These are phyloP conservation scores for Trichophyton mentagrophytes DNA, from an alignment of 2,329 filamentous ascomycete species.

Conservation along the genomic window DNA sequence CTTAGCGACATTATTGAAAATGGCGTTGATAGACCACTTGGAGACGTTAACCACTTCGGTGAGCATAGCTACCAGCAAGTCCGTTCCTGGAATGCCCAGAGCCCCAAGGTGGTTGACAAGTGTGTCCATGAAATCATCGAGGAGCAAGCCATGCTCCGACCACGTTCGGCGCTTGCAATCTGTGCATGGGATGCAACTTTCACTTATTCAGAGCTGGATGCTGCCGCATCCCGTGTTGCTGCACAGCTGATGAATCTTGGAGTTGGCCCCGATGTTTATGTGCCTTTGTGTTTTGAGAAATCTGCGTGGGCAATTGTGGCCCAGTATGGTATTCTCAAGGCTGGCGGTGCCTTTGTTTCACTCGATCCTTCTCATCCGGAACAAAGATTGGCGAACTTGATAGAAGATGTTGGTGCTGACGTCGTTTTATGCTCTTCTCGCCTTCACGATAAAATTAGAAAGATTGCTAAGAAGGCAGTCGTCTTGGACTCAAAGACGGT, in stretches of 20 bases:
- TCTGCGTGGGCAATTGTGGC: conserved; percentile 33
- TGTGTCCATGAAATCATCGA: conserved; percentile 28
- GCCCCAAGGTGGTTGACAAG: conserved; percentile 20
- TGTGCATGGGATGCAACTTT: conserved; percentile 21
- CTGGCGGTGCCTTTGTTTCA: conserved; percentile 32
- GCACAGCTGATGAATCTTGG: conserved; percentile 27
- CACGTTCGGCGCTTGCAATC: conserved; percentile 17
- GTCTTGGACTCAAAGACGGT: conserved; percentile 21
- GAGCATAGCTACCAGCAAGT: conserved; percentile 22
- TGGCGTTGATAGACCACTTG: conserved; percentile 13
- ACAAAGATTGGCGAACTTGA: conserved; percentile 23
- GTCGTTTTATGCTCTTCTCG: conserved; percentile 25
- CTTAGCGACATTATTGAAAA: conserved; percentile 19
- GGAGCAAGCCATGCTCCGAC: conserved; percentile 24
- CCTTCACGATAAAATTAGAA: conserved; percentile 20
- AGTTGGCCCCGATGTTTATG: conserved; percentile 28
- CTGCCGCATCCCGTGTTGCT: conserved; percentile 26
- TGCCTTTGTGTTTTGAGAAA: conserved; percentile 33
- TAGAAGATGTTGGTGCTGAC: conserved; percentile 24
- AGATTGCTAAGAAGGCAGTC: conserved; percentile 19
- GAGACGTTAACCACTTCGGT: conserved; percentile 22
- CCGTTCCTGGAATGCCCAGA: conserved; percentile 23
- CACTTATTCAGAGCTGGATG: conserved; percentile 27
- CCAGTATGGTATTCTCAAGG: conserved; percentile 30
- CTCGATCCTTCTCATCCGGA: conserved; percentile 31